Evolutionary conservation across 2,329 filamentous ascomycete genomes (phyloP), one percentile per base, ranked within the genome.

Genomic region (Nemania sp.): DNA sequence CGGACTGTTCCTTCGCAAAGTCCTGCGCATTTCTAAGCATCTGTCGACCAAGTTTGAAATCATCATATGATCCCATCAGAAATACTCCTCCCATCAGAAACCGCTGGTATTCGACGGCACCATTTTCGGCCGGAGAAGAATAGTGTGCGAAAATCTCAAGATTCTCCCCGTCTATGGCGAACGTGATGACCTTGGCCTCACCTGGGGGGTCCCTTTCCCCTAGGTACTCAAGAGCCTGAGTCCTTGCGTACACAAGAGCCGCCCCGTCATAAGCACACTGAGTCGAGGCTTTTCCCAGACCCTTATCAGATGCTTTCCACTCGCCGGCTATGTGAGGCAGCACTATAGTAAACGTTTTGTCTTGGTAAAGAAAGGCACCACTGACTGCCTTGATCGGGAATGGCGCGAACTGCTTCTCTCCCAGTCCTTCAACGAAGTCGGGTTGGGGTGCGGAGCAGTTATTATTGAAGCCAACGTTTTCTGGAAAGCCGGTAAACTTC

Each of bases 401-500:
- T 24, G 52, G 52, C 10, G 2, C 5, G 52, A 54, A 54, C 18
- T 35, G 7, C 27, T 11, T 2, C 2, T 5, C 1, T 2, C 2
- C 11, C 6, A 54, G 20, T 8, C 52, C 52, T 38, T 54, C 52
- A 13, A 38, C 10, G 20, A 54, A 54, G 52, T 54, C 52, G 13
- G 52, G 27, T 24, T 38, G 52, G 2, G 13, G 52, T 13, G 29
- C 6, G 5, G 6, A 13, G 5, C 18, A 18, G 29, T 18, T 18
- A 20, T 35, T 35, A 13, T 54, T 54, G 52, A 54, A 54, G 52
- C 52, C 52, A 54, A 22, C 27, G 18, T 54, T 27, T 38, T 35
- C 13, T 35, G 52, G 52, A 54, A 54, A 35, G 52, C 27, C 2
- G 2, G 27, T 54, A 8, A 54, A 38, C 18, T 26, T 20, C 29